phyloP scores from a whole-genome alignment of 164 flowering plant species.

The Tetrastigma voinierianum region DNA sequence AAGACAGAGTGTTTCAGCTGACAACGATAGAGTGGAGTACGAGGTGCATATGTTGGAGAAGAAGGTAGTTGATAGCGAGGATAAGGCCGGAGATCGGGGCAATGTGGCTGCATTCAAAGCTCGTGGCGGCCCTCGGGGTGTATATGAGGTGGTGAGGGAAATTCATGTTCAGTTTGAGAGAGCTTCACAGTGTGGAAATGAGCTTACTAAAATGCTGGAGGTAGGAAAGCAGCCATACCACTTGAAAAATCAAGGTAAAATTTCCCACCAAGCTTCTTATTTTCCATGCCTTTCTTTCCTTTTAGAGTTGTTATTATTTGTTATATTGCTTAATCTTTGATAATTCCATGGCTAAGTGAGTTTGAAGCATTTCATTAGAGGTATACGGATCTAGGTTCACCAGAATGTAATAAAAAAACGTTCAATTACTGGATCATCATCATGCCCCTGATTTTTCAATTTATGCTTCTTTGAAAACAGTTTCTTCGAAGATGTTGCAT shows the following conservation, averaged over 20 bases:
- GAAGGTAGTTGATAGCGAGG: slow-evolving; percentile 53
- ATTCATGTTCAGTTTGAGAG: slow-evolving; percentile 71
- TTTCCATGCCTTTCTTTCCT: background rate
- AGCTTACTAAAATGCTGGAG: slow-evolving; percentile 79
- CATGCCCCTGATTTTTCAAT: no score
- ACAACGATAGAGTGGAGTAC: slow-evolving; percentile 46
- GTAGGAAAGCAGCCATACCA: slow-evolving; percentile 74
- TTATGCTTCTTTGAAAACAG: slow-evolving; percentile 28
- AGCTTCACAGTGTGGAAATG: slow-evolving; percentile 70
- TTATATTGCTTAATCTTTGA: background rate
- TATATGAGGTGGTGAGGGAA: slow-evolving; percentile 55
- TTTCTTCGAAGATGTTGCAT: slow-evolving; percentile 78
- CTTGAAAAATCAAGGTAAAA: slow-evolving; percentile 42
- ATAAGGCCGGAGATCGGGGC: slow-evolving; percentile 34
- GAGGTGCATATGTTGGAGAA: slow-evolving; percentile 82
- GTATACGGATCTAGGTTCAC: no score
- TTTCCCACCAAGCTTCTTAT: background rate
- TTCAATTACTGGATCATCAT: background rate
- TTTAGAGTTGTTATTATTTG: background rate
- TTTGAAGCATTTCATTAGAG: background rate
- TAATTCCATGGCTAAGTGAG: background rate
- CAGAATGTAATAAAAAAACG: background rate
- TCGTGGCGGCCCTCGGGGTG: slow-evolving; percentile 34
- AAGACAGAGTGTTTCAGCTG: slow-evolving; percentile 42
- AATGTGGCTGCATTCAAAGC: slow-evolving; percentile 35